Conservation (phyloP, 2,329 filamentous ascomycete species). For the Graphilbum fragrans region DNA sequence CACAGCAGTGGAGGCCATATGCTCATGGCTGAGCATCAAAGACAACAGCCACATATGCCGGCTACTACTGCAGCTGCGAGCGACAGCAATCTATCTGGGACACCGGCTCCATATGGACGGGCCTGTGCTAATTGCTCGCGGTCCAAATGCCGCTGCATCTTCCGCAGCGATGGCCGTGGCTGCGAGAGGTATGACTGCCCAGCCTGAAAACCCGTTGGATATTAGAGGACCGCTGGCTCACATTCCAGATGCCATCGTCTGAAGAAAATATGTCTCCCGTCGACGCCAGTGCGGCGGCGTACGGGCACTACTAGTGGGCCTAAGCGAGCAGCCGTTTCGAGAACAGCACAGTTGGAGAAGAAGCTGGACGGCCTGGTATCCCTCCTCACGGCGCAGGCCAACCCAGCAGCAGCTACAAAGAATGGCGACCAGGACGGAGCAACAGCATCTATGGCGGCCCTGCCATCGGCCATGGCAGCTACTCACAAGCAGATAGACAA, state of each 20-base stretch:
- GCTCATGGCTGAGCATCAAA: no score
- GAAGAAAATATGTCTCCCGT: constrained; percentile 33
- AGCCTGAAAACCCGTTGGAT: background rate
- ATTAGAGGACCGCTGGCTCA: background rate
- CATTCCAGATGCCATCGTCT: constrained; percentile 27
- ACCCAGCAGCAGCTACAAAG: constrained; percentile 5
- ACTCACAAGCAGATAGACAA: no score
- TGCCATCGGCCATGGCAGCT: constrained; percentile 1
- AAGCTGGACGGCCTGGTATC: constrained; percentile 36
- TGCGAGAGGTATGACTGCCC: constrained; percentile 24
- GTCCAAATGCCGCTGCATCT: constrained; percentile 35
- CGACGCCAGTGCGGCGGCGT: constrained; percentile 24
- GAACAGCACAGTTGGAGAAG: constrained; percentile 33
- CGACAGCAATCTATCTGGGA: no score
- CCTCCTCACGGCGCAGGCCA: constrained; percentile 16
- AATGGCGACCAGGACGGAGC: no score
- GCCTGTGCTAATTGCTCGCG: constrained; percentile 34
- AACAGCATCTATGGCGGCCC: constrained; percentile 2
- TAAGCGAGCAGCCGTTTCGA: constrained; percentile 18
- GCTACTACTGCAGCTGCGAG: no score
- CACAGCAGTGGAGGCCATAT: no score
- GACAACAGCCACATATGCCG: no score
- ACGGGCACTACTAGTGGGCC: no score
- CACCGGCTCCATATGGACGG: constrained; percentile 23
- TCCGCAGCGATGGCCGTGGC: constrained; percentile 16